phyloP scores from a whole-genome alignment of 164 flowering plant species.

The Nymphaea thermarum region DNA sequence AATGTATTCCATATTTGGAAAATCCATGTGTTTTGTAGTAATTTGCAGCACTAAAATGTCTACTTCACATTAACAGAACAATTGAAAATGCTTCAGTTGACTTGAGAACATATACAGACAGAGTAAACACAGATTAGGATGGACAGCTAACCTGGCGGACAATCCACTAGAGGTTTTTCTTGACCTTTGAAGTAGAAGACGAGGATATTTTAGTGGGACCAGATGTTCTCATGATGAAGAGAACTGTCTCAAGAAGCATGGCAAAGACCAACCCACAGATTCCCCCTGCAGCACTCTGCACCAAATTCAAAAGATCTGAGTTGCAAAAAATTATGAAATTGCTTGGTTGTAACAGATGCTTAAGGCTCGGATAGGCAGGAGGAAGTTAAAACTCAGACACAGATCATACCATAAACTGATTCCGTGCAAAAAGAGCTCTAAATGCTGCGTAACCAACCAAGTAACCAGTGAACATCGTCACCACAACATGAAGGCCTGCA shows the following conservation, averaged over 20 bases:
- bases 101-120: too few species aligned
- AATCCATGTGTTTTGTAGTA: too few species aligned
- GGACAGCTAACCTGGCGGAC: too few species aligned
- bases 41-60: too few species aligned
- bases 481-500: constrained; percentile 68
- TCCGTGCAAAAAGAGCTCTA: constrained; percentile 71
- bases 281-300: constrained; percentile 90
- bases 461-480: constrained; percentile 83
- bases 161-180: constrained; percentile 39
- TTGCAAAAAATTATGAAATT: neutral
- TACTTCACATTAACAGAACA: too few species aligned
- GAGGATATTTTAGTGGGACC: constrained; percentile 17
- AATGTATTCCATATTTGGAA: too few species aligned
- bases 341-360: neutral
- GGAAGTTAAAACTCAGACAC: neutral
- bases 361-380: neutral
- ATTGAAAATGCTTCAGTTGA: too few species aligned
- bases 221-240: constrained; percentile 61
- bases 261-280: constrained; percentile 65
- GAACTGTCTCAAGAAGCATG: constrained; percentile 87
- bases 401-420: constrained; percentile 55
- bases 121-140: too few species aligned
- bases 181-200: constrained; percentile 26
- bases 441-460: constrained; percentile 80
- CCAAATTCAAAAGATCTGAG: constrained; percentile 2